Conservation (phyloP, 441 rosid species). For the Corymbia calophylla region DNA sequence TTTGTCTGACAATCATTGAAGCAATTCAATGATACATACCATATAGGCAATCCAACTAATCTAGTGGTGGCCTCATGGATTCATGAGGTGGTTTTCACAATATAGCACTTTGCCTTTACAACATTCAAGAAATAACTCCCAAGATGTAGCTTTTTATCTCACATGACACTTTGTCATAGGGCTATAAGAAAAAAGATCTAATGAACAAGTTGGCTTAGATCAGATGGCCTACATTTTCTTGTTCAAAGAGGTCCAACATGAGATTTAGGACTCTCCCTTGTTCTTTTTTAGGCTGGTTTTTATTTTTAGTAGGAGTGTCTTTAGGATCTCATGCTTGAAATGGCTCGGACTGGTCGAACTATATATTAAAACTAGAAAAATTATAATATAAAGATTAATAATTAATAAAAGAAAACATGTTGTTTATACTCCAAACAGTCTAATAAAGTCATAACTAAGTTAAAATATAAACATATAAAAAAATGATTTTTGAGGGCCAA, state of each 20-base stretch:
- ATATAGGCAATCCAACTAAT: not conserved
- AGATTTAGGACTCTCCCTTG: not conserved
- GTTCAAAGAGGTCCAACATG: not conserved
- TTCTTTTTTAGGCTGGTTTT: not conserved
- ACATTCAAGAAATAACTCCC: not conserved
- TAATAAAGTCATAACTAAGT: no score
- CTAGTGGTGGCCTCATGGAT: not conserved
- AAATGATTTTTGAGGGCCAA: no score
- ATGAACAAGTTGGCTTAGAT: not conserved
- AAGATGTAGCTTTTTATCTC: not conserved
- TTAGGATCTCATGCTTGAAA: not conserved
- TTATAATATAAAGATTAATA: no score
- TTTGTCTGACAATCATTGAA: not conserved
- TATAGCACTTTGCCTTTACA: not conserved
- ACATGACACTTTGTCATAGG: accelerated
- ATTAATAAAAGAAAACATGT: no score
- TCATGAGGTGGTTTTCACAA: not conserved
- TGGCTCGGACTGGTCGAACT: not conserved
- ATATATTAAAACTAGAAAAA: not conserved
- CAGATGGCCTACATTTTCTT: not conserved
- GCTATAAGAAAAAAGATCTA: no score
- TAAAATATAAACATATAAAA: no score
- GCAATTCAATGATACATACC: not conserved
- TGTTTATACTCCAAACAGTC: not conserved
- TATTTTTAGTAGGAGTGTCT: not conserved